Percentiles rank a stretch among this genome's conserved stretches.
Conservation (phyloP, 2,329 filamentous ascomycete genomes). For the Cadophora luteo-olivacea region DNA sequence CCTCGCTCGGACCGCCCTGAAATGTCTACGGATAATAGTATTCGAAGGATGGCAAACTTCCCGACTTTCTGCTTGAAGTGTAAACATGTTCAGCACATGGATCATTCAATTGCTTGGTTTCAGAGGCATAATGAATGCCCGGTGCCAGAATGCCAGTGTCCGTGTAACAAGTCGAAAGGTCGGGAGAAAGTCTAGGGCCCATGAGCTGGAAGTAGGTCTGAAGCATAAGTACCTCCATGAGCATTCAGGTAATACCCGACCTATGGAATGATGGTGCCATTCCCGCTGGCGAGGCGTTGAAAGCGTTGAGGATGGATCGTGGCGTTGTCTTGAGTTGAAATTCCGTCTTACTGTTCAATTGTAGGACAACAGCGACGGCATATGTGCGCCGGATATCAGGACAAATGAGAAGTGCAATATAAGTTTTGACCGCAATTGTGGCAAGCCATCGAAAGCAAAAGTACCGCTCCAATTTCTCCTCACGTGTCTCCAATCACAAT, state of each 20-base stretch:
- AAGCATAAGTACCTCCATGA: background rate
- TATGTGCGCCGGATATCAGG: background rate
- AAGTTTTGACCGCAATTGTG: background rate
- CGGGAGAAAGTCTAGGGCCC: slow-evolving; percentile 10
- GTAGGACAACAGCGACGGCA: background rate
- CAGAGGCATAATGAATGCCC: slow-evolving; percentile 69
- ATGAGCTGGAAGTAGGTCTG: background rate
- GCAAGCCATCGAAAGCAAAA: slow-evolving; percentile 1
- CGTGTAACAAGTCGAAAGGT: slow-evolving; percentile 50
- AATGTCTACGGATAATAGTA: slow-evolving; percentile 54
- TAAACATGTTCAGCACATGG: slow-evolving; percentile 71
- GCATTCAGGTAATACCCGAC: background rate
- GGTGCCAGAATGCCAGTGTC: slow-evolving; percentile 71
- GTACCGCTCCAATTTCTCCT: background rate
- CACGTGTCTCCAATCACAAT: background rate
- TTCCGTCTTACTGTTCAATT: background rate
- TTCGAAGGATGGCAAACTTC: slow-evolving; percentile 60
- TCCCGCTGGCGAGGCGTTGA: background rate
- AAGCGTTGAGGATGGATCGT: background rate
- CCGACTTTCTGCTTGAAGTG: slow-evolving; percentile 74
- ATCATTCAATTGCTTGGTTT: slow-evolving; percentile 73
- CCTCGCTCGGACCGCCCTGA: slow-evolving; percentile 66
- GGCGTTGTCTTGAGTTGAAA: background rate
- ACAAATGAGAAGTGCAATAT: background rate
- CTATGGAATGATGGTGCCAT: background rate